phyloP scores from a whole-genome alignment of 2,329 filamentous ascomycete species.

The Claviceps pusilla region DNA sequence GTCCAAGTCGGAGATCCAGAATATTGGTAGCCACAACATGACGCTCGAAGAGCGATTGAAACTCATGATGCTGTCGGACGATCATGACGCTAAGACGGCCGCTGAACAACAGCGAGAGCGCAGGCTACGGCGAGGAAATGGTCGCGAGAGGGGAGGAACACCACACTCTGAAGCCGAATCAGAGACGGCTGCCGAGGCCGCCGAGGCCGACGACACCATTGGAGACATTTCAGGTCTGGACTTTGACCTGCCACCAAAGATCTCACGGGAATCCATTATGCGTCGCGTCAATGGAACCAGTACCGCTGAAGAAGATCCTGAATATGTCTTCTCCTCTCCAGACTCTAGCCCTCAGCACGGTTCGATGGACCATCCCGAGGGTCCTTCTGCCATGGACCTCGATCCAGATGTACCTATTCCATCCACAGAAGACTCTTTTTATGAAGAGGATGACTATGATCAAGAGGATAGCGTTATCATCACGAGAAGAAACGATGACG shows the following conservation, averaged over 20 bases:
- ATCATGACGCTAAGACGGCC: slow-evolving; percentile 40
- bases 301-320: slow-evolving; percentile 40
- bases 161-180: slow-evolving; percentile 25
- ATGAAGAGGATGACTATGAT: slow-evolving; percentile 37
- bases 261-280: slow-evolving; percentile 87
- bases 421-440: slow-evolving; percentile 58
- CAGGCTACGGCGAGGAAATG: slow-evolving; percentile 47
- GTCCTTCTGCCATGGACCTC: slow-evolving; percentile 20
- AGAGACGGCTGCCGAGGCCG: slow-evolving; percentile 18
- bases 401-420: slow-evolving; percentile 87
- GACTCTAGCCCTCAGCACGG: slow-evolving; percentile 42
- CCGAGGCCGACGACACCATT: slow-evolving; percentile 43
- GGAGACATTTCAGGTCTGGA: slow-evolving; percentile 47
- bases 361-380: slow-evolving; percentile 22
- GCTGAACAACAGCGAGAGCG: slow-evolving; percentile 54
- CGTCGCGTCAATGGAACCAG: slow-evolving; percentile 63
- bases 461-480: slow-evolving; percentile 49
- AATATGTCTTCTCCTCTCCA: slow-evolving; percentile 50
- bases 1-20: slow-evolving; percentile 65
- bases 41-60: slow-evolving; percentile 72
- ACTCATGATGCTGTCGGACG: slow-evolving; percentile 74
- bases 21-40: slow-evolving; percentile 61
- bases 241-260: slow-evolving; percentile 57
- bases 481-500: slow-evolving; percentile 40
- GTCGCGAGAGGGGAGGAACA: slow-evolving; percentile 35